Evolutionary conservation across 805 yeast species (phyloP), one percentile per base, ranked within the genome.

Genomic region (Wickerhamomyces chambardii): DNA sequence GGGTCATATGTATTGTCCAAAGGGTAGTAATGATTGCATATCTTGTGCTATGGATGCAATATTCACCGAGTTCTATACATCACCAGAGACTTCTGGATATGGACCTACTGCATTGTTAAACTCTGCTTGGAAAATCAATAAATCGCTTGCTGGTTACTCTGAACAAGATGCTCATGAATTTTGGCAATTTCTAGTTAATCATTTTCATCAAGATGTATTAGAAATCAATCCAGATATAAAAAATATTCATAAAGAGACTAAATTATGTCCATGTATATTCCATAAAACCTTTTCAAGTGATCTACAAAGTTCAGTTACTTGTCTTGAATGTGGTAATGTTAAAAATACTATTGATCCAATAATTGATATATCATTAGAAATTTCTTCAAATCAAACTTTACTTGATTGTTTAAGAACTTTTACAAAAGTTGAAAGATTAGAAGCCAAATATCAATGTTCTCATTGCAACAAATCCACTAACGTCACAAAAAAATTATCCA

Each of bases 91-190:
- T 31, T 68, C 75, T 24, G 87, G 95, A 2, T 80, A 63, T 59
- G 97, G 97, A 0, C 81, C 92, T 42, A 78, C 92, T 2, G 73
- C 82, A 34, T 58, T 92, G 32, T 65, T 92, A 33, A 69, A 75
- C n/a, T 84, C 95, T 11, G 80, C 95, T 1, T 87, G 96, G 90
- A 79, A 78, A 48, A 78, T 80, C 32, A 84, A 85, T 46, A 74
- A 83, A 44, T 73, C 86, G 25, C 70, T 92, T 39, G 95, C 97
- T 0, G 99, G 99, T 2, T 89, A 89, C 46, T 82, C 92, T 26
- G 97, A 92, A 58, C 99, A 92, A 58, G 99, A 92, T 55, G 97
- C 98, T 0, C 99, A 92, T 59, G 99, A 92, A 58, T 92, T 90
- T 58, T 81, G 95, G 81, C 97, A 92, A 53, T 89, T 90, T 53